phyloP scores from a whole-genome alignment of 2,329 filamentous ascomycete genomes.

The Trichoderma pleuroti region DNA sequence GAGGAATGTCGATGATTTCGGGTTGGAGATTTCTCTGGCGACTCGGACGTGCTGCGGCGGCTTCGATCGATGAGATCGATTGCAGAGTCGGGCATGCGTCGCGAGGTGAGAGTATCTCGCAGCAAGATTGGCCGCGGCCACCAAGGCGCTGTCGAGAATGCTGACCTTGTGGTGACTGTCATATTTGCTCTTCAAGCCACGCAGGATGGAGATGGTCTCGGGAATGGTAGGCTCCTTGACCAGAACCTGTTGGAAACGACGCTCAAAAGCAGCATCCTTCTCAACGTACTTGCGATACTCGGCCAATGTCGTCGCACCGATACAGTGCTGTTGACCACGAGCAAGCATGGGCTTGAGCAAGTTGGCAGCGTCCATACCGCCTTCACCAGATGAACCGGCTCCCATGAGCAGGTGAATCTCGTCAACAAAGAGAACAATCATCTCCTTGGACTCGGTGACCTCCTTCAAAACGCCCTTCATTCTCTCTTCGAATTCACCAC shows the following conservation, averaged over 20 bases:
- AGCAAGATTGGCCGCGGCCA: slow-evolving; percentile 85
- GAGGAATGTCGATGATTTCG: slow-evolving; percentile 89
- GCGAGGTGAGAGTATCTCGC: slow-evolving; percentile 87
- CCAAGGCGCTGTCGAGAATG: slow-evolving; percentile 90
- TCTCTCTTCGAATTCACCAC: slow-evolving; percentile 96
- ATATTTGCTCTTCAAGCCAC: slow-evolving; percentile 95
- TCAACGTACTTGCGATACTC: slow-evolving; percentile 99
- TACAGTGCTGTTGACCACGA: slow-evolving; percentile 93
- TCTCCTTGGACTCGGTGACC: slow-evolving; percentile 90
- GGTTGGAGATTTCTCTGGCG: slow-evolving; percentile 92
- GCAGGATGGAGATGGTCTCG: slow-evolving; percentile 96
- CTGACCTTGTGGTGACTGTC: slow-evolving; percentile 98
- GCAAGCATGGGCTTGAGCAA: slow-evolving; percentile 97
- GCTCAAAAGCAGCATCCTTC: slow-evolving; percentile 96
- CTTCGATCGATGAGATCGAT: slow-evolving; percentile 96
- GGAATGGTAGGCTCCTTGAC: slow-evolving; percentile 88
- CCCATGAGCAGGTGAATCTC: slow-evolving; percentile 99
- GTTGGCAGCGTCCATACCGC: slow-evolving; percentile 98
- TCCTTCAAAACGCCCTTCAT: slow-evolving; percentile 99
- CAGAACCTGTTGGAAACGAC: slow-evolving; percentile 96
- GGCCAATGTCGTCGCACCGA: slow-evolving; percentile 89
- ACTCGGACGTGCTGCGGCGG: slow-evolving; percentile 94
- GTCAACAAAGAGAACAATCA: slow-evolving; percentile 96
- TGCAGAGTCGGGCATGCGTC: slow-evolving; percentile 90
- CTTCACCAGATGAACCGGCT: slow-evolving; percentile 88